Percentiles rank a stretch among this genome's conserved stretches.
Conservation (phyloP, 2,329 filamentous ascomycete genomes). For the Calonectria pteridis region DNA sequence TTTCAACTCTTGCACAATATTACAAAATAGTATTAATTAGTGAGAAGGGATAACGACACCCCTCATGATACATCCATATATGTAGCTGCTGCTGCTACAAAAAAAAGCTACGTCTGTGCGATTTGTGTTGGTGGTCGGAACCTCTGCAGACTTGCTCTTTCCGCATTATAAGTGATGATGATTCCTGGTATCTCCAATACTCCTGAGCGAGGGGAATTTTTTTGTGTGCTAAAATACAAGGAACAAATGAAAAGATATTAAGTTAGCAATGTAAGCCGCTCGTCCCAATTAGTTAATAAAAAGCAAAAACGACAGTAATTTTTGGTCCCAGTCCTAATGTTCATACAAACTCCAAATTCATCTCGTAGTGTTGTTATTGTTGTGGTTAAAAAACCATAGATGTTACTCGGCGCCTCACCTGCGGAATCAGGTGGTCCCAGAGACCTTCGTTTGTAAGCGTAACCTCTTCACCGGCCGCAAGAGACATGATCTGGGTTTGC, state of each 20-base stretch:
- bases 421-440: slow-evolving; percentile 32
- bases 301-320: background rate
- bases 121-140: background rate
- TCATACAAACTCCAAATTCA: background rate
- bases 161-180: background rate
- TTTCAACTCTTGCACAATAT: background rate
- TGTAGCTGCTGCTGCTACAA: too few species aligned
- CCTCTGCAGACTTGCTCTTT: background rate
- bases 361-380: background rate
- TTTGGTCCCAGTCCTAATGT: background rate
- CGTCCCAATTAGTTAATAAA: background rate
- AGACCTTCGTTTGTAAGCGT: slow-evolving; percentile 56
- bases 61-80: background rate
- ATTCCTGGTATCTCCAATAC: slow-evolving; percentile 5
- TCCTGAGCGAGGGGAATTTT: background rate
- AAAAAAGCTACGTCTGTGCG: background rate
- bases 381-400: slow-evolving; percentile 4
- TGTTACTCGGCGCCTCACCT: background rate
- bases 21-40: background rate
- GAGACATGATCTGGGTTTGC: slow-evolving; percentile 56
- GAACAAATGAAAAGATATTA: background rate
- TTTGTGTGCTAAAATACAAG: background rate
- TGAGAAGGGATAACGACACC: background rate
- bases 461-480: slow-evolving; percentile 59
- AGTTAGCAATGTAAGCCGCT: background rate